A percentile compares a stretch with the other conserved stretches of the same genome.
phyloP scores from a whole-genome alignment of 2,329 filamentous ascomycete species.

The Paracamarosporium sp. region DNA sequence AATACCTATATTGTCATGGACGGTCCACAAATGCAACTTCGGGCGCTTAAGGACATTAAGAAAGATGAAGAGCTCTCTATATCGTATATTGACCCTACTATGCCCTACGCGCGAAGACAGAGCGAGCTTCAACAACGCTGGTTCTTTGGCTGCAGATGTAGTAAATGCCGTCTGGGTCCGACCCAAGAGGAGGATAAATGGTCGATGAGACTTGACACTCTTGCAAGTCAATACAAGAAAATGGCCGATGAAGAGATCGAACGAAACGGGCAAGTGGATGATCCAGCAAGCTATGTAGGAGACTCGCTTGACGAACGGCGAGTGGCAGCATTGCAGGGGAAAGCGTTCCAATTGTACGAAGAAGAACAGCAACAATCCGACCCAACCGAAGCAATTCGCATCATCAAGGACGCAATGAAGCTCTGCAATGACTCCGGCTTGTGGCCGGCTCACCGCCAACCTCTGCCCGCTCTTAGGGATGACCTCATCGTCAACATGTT shows the following conservation, averaged over 20 bases:
- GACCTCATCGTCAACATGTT: conserved; percentile 60
- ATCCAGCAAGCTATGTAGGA: conserved; percentile 35
- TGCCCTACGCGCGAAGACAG: conserved; percentile 58
- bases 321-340: conserved; percentile 34
- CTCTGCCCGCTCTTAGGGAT: conserved; percentile 61
- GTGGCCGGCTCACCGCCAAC: conserved; percentile 61
- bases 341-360: conserved; percentile 34
- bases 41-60: conserved; percentile 60
- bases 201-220: conserved; percentile 35
- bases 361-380: conserved; percentile 25
- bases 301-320: conserved; percentile 29
- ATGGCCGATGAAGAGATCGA: conserved; percentile 27
- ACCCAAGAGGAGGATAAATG: conserved; percentile 52
- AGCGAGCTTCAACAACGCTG: conserved; percentile 61
- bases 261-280: conserved; percentile 17
- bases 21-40: conserved; percentile 56
- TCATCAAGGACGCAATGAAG: conserved; percentile 49
- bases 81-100: conserved; percentile 66
- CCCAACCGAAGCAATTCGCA: conserved; percentile 38
- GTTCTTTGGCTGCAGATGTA: conserved; percentile 65
- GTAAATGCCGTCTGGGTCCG: conserved; percentile 53
- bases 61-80: conserved; percentile 66
- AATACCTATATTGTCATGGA: conserved; percentile 67
- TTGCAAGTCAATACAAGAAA: conserved; percentile 31
- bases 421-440: conserved; percentile 47